Evolutionary conservation across 2,329 filamentous ascomycete species (phyloP).

Genomic region (Gaeumannomyces sp.): DNA sequence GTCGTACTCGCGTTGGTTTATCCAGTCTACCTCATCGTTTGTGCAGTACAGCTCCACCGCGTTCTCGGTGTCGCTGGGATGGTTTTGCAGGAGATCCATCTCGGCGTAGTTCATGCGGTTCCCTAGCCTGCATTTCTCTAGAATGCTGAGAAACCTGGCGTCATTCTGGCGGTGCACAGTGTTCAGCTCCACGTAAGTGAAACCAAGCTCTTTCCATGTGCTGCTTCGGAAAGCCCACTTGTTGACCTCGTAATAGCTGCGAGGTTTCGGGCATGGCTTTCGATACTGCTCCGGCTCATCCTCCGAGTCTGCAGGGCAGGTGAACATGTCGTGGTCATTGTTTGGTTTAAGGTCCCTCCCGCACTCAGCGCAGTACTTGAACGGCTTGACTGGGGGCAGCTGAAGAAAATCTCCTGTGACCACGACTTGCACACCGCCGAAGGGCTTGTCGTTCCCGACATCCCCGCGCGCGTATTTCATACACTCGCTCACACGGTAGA

Average conservation of each 20-base stretch:
- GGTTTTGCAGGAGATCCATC: slow-evolving; percentile 36
- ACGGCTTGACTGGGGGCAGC: slow-evolving; percentile 52
- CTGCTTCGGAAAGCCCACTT: slow-evolving; percentile 56
- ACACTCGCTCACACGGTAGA: slow-evolving; percentile 44
- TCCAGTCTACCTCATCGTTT: slow-evolving; percentile 28
- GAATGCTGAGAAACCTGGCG: slow-evolving; percentile 43
- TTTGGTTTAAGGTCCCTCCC: slow-evolving; percentile 28
- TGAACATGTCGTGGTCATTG: slow-evolving; percentile 15
- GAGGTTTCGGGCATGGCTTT: slow-evolving; percentile 12
- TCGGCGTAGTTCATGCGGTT: slow-evolving; percentile 30
- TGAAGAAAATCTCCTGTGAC: slow-evolving; percentile 57
- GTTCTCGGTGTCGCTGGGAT: slow-evolving; percentile 32
- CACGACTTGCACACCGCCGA: slow-evolving; percentile 47
- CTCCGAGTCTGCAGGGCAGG: slow-evolving; percentile 15
- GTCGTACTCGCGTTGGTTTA: slow-evolving; percentile 29
- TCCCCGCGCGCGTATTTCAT: slow-evolving; percentile 31
- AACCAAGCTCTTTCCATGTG: slow-evolving; percentile 48
- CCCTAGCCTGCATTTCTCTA: slow-evolving; percentile 49
- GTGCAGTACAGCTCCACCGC: slow-evolving; percentile 40
- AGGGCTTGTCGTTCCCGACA: slow-evolving; percentile 17
- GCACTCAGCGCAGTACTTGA: slow-evolving; percentile 44
- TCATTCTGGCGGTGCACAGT: slow-evolving; percentile 54
- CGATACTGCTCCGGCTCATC: not conserved
- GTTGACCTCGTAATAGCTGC: slow-evolving; percentile 38
- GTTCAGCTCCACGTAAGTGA: slow-evolving; percentile 45